Percentiles rank a stretch among this genome's conserved stretches.
phyloP scores from a whole-genome alignment of 306 rosid genomes.

The Inga leiocalycina region DNA sequence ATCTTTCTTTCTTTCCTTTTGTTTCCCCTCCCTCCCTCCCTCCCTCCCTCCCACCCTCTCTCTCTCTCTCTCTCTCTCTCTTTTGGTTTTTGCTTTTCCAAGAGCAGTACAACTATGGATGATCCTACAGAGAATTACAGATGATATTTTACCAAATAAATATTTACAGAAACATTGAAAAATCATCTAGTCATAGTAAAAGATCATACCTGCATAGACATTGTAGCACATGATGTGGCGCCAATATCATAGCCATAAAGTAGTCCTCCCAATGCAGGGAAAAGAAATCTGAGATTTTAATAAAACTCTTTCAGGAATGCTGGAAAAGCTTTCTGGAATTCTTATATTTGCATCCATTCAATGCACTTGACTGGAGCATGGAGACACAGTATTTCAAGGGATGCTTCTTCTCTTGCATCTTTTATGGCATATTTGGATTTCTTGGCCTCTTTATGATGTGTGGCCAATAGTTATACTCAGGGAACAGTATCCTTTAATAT shows the following conservation, averaged over 20 bases:
- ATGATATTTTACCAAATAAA: not conserved
- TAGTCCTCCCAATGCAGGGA: slow-evolving; percentile 72
- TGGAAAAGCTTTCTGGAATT: not conserved
- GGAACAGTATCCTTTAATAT: not conserved
- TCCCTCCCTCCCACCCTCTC: no score
- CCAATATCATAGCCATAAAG: slow-evolving; percentile 76
- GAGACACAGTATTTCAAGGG: not conserved
- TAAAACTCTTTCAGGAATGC: not conserved
- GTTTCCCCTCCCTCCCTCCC: not conserved
- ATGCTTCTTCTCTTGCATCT: not conserved
- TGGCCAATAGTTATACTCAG: not conserved
- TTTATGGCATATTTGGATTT: not conserved
- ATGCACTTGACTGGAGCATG: not conserved
- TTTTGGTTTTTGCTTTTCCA: not conserved
- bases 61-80: no score
- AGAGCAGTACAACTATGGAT: not conserved
- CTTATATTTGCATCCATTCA: not conserved
- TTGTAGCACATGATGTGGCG: slow-evolving; percentile 69
- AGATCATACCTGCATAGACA: slow-evolving; percentile 54
- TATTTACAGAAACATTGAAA: not conserved
- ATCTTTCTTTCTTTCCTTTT: not conserved
- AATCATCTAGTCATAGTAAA: not conserved
- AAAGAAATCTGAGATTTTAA: slow-evolving; percentile 54
- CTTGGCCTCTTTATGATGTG: not conserved
- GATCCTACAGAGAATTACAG: slow-evolving; percentile 2